Percentiles rank a stretch among this genome's conserved stretches.
Conservation (phyloP, 2,329 filamentous ascomycete species). For the Cladosporium sp. region DNA sequence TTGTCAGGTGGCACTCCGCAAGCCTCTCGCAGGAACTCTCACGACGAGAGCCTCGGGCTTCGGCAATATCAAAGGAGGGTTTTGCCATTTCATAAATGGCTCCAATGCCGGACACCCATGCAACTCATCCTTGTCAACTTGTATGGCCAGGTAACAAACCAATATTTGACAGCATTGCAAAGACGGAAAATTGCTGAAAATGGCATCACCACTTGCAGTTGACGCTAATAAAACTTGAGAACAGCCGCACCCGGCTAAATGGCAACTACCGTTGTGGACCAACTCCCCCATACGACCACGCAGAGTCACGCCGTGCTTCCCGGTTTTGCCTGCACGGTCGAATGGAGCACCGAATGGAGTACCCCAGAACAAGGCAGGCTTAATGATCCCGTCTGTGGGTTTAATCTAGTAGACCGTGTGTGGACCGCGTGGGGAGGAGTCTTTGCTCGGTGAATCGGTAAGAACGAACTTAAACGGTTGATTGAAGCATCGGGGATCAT, state of each 20-base stretch:
- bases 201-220: too few species aligned
- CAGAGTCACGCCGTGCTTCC: background rate
- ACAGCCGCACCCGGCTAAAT: slow-evolving; percentile 12
- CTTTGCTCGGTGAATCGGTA: background rate
- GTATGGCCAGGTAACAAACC: too few species aligned
- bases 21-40: too few species aligned
- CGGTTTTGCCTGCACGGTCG: slow-evolving; percentile 12
- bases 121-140: too few species aligned
- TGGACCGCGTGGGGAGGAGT: slow-evolving; percentile 1
- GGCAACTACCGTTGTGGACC: background rate
- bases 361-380: slow-evolving; percentile 5
- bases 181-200: too few species aligned
- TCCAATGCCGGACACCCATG: too few species aligned
- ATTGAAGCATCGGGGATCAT: background rate
- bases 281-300: background rate
- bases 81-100: too few species aligned
- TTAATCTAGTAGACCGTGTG: background rate
- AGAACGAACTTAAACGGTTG: background rate
- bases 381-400: slow-evolving; percentile 3
- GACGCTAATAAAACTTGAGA: background rate
- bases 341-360: slow-evolving; percentile 13
- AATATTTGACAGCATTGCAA: too few species aligned
- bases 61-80: too few species aligned
- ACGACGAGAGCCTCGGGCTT: too few species aligned
- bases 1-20: too few species aligned